Evolutionary conservation across 805 yeast genomes (phyloP).

Genomic region (Lipomyces lipofer): DNA sequence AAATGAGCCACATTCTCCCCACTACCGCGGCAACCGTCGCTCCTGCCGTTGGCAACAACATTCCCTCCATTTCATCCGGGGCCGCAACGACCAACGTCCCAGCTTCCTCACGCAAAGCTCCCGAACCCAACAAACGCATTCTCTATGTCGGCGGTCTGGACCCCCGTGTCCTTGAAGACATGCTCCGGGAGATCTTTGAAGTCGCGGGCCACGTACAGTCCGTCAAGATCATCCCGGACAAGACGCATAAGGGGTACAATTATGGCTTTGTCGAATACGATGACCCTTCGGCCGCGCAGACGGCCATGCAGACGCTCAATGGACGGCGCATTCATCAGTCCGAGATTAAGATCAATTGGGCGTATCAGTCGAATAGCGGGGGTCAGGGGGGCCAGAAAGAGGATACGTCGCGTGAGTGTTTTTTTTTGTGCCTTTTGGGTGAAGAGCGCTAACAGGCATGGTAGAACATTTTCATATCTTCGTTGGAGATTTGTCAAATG

Average conservation of each 20-base stretch:
- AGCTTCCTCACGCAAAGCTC: no score
- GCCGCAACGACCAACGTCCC: no score
- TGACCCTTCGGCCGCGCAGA: constrained; percentile 56
- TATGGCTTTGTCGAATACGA: constrained; percentile 83
- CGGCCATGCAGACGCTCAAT: constrained; percentile 61
- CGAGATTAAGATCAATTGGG: constrained; percentile 73
- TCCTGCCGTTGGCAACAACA: no score
- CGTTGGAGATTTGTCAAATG: constrained; percentile 82
- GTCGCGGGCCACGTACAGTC: constrained; percentile 61
- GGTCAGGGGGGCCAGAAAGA: constrained; percentile 38
- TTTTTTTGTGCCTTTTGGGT: not conserved
- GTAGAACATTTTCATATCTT: constrained; percentile 66
- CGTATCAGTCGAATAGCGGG: constrained; percentile 72
- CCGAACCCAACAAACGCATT: constrained; percentile 70
- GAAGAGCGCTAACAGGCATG: not conserved
- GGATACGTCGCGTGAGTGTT: constrained; percentile 17
- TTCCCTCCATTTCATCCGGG: no score
- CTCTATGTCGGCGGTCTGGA: constrained; percentile 70
- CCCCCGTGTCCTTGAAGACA: constrained; percentile 63
- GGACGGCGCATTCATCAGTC: constrained; percentile 55
- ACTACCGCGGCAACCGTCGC: no score
- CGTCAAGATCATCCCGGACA: constrained; percentile 73
- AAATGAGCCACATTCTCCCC: no score
- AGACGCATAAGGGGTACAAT: constrained; percentile 64
- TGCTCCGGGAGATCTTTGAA: constrained; percentile 61